phyloP scores from a whole-genome alignment of 768 basidiomycete species.

The Epithele typhae region DNA sequence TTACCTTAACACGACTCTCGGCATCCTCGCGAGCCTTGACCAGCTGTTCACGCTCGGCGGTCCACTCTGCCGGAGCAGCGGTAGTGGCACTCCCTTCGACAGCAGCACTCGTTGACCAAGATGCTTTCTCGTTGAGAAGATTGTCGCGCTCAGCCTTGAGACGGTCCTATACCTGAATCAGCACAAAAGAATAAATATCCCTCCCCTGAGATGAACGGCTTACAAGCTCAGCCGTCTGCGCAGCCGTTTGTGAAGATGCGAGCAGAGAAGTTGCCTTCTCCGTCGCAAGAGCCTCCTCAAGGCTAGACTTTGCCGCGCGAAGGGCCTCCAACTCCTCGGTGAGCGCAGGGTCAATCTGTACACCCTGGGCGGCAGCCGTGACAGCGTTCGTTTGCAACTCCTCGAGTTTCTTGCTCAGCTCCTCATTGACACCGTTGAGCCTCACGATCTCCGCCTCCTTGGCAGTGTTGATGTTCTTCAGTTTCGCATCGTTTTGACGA shows the following conservation, averaged over 20 bases:
- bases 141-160: constrained; percentile 58
- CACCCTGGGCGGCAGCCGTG: constrained; percentile 7
- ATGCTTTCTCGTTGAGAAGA: constrained; percentile 54
- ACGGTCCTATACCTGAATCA: too few relatives aligned
- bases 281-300: constrained; percentile 36
- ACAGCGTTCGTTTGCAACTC: constrained; percentile 33
- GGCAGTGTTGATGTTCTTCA: constrained; percentile 16
- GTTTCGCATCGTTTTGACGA: constrained; percentile 24
- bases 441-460: constrained; percentile 13
- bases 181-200: too few relatives aligned
- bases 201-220: too few relatives aligned
- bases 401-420: constrained; percentile 23
- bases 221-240: constrained; percentile 18
- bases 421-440: constrained; percentile 16
- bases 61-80: constrained; percentile 38
- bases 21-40: constrained; percentile 58
- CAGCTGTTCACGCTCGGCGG: constrained; percentile 57
- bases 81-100: constrained; percentile 7
- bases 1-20: constrained; percentile 52
- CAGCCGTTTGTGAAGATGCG: constrained; percentile 2
- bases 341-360: constrained; percentile 24
- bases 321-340: constrained; percentile 32
- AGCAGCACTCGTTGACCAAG: constrained; percentile 28
- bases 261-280: constrained; percentile 27
- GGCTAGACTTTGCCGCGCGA: constrained; percentile 32